Evolutionary conservation across 2,329 filamentous ascomycete species (phyloP).

Genomic region (Sporothrix globosa): DNA sequence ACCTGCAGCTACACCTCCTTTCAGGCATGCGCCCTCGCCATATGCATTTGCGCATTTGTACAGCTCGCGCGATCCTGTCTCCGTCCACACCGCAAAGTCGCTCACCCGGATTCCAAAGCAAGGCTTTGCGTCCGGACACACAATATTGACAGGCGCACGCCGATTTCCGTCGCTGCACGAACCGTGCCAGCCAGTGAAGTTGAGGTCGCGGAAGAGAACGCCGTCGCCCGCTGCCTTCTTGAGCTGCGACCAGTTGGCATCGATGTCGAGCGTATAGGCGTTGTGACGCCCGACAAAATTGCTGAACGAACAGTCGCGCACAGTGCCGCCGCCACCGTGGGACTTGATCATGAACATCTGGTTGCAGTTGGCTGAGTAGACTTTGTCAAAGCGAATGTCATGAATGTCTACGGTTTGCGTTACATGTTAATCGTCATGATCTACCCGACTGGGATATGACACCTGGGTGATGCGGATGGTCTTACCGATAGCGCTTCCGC

Average conservation of each 20-base stretch:
- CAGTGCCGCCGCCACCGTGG: constrained; percentile 59
- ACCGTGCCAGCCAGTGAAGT: constrained; percentile 60
- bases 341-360: constrained; percentile 67
- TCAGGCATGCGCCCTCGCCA: constrained; percentile 36
- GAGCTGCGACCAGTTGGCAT: constrained; percentile 53
- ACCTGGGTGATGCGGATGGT: neutral
- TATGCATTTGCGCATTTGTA: constrained; percentile 38
- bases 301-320: constrained; percentile 55
- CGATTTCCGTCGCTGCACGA: constrained; percentile 53
- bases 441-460: too few relatives aligned
- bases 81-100: constrained; percentile 38
- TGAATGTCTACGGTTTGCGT: constrained; percentile 46
- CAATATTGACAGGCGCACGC: constrained; percentile 58
- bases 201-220: constrained; percentile 57
- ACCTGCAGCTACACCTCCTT: neutral
- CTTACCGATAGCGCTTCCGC: constrained; percentile 44
- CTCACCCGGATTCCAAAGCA: constrained; percentile 36
- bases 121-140: constrained; percentile 35
- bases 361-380: constrained; percentile 63
- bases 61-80: constrained; percentile 32
- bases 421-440: neutral
- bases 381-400: constrained; percentile 57
- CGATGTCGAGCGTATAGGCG: constrained; percentile 60
- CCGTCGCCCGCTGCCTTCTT: constrained; percentile 49
- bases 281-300: constrained; percentile 65